Evolutionary conservation across 2,329 filamentous ascomycete species (phyloP).

Genomic region (Paracorniculantispora psalliotae): DNA sequence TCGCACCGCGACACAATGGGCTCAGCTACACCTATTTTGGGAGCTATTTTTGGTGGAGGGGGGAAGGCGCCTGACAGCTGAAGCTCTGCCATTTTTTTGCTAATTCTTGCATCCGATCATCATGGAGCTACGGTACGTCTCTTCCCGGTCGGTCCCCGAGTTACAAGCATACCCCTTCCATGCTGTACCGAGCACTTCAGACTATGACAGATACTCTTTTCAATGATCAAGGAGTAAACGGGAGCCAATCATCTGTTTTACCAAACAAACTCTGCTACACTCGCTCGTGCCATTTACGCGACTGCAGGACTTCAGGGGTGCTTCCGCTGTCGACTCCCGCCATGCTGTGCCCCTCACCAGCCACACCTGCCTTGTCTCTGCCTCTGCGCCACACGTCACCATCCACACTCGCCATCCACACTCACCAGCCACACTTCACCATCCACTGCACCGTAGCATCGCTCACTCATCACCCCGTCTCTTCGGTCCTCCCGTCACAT

Average conservation of each 20-base stretch:
- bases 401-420: background rate
- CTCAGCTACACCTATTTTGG: too few relatives aligned
- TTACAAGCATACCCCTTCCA: too few relatives aligned
- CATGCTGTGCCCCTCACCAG: background rate
- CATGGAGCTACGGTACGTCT: too few relatives aligned
- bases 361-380: background rate
- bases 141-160: too few relatives aligned
- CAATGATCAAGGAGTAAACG: background rate
- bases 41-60: background rate
- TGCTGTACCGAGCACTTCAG: too few relatives aligned
- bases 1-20: background rate
- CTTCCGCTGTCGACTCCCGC: background rate
- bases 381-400: background rate
- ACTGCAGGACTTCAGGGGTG: background rate
- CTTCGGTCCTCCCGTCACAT: constrained; percentile 8
- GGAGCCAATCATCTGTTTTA: background rate
- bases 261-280: background rate
- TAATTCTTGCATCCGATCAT: too few relatives aligned
- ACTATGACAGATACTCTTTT: too few relatives aligned
- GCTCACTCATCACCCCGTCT: background rate
- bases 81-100: too few relatives aligned
- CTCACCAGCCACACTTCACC: background rate
- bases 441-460: background rate
- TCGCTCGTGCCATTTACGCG: background rate
- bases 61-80: background rate